Conservation (phyloP, 768 basidiomycete genomes). For the Lentinula boryana region DNA sequence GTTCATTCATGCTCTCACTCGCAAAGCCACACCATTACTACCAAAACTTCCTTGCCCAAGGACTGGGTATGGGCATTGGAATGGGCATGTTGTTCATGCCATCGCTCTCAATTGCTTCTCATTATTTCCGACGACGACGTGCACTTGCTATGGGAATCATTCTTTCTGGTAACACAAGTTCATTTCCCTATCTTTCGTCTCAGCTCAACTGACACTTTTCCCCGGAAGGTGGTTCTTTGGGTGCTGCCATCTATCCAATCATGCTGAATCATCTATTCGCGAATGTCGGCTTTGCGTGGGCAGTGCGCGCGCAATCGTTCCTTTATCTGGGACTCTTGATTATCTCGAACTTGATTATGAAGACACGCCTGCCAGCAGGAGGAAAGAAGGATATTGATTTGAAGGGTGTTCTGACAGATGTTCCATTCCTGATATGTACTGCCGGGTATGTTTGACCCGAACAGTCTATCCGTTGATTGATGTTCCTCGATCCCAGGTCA, state of each 20-base stretch:
- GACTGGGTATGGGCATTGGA: slow-evolving; percentile 23
- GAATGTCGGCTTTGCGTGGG: slow-evolving; percentile 4
- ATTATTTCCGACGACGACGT: slow-evolving; percentile 33
- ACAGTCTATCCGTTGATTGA: not conserved
- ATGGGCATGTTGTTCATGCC: slow-evolving; percentile 30
- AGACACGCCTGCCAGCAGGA: not conserved
- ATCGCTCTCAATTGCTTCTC: slow-evolving; percentile 30
- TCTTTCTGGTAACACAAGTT: slow-evolving; percentile 23
- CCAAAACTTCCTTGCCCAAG: slow-evolving; percentile 16
- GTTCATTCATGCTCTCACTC: slow-evolving; percentile 29
- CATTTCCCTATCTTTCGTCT: not conserved
- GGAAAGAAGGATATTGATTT: not conserved
- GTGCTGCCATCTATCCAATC: slow-evolving; percentile 21
- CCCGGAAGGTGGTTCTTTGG: slow-evolving; percentile 11
- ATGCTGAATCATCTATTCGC: slow-evolving; percentile 15
- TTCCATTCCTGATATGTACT: not conserved
- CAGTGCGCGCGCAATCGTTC: slow-evolving; percentile 3
- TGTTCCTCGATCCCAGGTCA: not conserved
- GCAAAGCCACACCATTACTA: slow-evolving; percentile 26
- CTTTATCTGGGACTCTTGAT: not conserved
- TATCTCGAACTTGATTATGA: slow-evolving; percentile 5
- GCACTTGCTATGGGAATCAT: slow-evolving; percentile 36
- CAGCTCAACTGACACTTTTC: not conserved
- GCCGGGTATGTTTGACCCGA: not conserved
- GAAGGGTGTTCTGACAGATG: slow-evolving; percentile 2